phyloP scores from a whole-genome alignment of 495 filamentous ascomycete genomes.

The Margaritispora aquatica region DNA sequence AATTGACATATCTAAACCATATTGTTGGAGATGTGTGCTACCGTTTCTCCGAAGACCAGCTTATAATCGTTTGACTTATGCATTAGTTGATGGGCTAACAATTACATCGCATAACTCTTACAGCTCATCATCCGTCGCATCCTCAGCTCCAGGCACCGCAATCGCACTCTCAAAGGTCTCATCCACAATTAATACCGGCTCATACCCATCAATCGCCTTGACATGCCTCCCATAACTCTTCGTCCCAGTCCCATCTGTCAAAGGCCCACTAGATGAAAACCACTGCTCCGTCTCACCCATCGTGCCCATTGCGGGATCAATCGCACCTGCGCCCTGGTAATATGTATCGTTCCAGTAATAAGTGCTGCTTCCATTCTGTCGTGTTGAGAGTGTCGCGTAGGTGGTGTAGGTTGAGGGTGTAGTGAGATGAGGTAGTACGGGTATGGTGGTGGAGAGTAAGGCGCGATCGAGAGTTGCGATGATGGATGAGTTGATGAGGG shows the following conservation, averaged over 20 bases:
- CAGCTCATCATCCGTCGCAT: not conserved
- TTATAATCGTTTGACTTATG: no score
- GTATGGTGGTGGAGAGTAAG: not conserved
- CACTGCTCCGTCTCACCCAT: slow-evolving; percentile 10
- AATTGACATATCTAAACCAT: no score
- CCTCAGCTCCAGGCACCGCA: not conserved
- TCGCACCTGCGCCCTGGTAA: slow-evolving; percentile 9
- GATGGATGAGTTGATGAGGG: not conserved
- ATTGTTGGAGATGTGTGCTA: no score
- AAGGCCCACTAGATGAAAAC: slow-evolving; percentile 1
- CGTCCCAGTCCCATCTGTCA: not conserved
- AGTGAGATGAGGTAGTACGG: slow-evolving; percentile 7
- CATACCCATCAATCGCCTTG: slow-evolving; percentile 13
- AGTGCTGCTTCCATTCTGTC: slow-evolving; percentile 8
- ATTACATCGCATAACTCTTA: no score
- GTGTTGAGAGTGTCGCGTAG: not conserved
- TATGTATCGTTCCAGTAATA: slow-evolving; percentile 14
- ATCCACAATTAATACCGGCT: slow-evolving; percentile 8
- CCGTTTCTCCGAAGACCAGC: no score
- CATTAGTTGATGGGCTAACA: no score
- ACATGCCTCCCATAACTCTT: slow-evolving; percentile 10
- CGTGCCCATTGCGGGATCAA: slow-evolving; percentile 10
- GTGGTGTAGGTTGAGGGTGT: not conserved
- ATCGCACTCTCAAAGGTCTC: not conserved
- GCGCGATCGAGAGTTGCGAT: slow-evolving; percentile 1